phyloP scores from a whole-genome alignment of 768 basidiomycete genomes.

The Russula brevipes region DNA sequence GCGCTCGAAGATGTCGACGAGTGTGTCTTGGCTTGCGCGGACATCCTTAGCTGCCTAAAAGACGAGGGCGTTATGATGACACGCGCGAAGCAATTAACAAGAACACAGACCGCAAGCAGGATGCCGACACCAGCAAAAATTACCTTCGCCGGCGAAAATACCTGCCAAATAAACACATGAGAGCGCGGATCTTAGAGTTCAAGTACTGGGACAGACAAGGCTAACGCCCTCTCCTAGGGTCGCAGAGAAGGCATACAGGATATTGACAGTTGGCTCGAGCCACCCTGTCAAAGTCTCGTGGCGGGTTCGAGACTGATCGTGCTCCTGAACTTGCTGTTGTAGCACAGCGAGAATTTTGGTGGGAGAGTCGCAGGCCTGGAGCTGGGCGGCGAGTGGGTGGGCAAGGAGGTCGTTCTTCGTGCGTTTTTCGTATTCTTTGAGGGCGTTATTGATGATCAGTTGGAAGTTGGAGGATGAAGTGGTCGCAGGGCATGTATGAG shows the following conservation, averaged over 20 bases:
- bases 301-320: background rate
- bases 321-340: background rate
- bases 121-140: background rate
- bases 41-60: background rate
- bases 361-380: background rate
- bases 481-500: background rate
- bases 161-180: background rate
- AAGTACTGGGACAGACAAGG: background rate
- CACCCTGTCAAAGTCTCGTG: background rate
- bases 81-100: background rate
- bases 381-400: background rate
- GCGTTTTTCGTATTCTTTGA: background rate
- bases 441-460: background rate
- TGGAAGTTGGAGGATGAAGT: background rate
- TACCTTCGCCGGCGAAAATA: background rate
- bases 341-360: background rate
- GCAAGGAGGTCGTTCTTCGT: background rate
- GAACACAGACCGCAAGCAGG: background rate
- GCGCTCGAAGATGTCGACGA: background rate
- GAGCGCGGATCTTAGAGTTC: too few species aligned
- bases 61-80: background rate
- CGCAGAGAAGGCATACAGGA: background rate
- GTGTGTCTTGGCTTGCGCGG: background rate
- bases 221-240: background rate
- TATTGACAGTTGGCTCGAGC: background rate